Evolutionary conservation across 805 yeast species (phyloP), one percentile per base, ranked within the genome.

Genomic region (Candida maris): DNA sequence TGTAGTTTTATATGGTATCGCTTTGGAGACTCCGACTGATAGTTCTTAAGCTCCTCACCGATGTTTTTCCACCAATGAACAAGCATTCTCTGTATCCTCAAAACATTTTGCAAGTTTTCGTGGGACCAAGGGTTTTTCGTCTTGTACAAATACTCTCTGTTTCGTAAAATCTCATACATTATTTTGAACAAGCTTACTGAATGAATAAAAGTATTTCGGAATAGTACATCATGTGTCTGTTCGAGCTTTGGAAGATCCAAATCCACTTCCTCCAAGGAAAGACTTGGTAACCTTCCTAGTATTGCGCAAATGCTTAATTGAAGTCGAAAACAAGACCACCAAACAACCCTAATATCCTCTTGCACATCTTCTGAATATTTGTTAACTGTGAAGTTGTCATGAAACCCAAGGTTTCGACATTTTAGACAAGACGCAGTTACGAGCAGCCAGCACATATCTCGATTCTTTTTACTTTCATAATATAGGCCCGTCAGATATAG

Each of bases 371-470:
- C 36, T 4, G 41, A 22, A 21, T 40, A 37, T 18, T 38, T 43
- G 3, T 34, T 20, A 15, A 52, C 48, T 6, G 44, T 49, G 31
- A 53, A 46, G 30, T 49, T 51, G 36, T 62, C 52, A 46, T 67
- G 67, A 9, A 62, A 46, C 1, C 71, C 71, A 4, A 67, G 42
- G 1, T 67, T 54, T 4, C 60, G 41, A 3, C 68, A 56, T 41
- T 67, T 70, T 18, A 69, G 41, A 5, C 62, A 49, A 3, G 68
- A 67, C 6, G 60, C 36, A 12, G 65, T 65, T 19, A 63, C 38
- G 20, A 67, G 36, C 34, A 61, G 57, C 67, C 68, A 67, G 2
- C 66, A 57, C 5, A 62, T 52, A 35, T 64, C 70, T 34, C 67
- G 54, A 26, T 62, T 62, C 41, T 54, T 61, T 22, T 49, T 49